A percentile compares a stretch with the other conserved stretches of the same genome.
Evolutionary conservation across 495 filamentous ascomycete species (phyloP).

Genomic region (Penicillium coprophilum): DNA sequence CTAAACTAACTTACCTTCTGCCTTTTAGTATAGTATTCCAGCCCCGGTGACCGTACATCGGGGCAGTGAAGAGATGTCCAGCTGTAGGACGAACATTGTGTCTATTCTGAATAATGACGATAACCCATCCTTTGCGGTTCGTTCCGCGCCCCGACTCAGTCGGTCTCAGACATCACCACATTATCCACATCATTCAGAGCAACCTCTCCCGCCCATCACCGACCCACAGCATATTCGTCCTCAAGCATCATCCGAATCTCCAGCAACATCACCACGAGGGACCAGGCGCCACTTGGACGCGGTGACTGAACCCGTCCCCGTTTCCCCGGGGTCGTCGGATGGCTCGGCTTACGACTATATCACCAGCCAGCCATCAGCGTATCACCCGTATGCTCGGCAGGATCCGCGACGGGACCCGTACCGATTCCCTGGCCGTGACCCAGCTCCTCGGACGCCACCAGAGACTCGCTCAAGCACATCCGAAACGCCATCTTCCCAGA

Average conservation of each 20-base stretch:
- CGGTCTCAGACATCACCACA: conserved; percentile 33
- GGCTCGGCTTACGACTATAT: conserved; percentile 42
- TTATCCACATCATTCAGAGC: conserved; percentile 29
- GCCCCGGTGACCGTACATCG: conserved; percentile 21
- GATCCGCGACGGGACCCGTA: conserved; percentile 21
- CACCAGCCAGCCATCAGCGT: conserved; percentile 29
- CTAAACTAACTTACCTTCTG: conserved; percentile 16
- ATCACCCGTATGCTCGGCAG: conserved; percentile 32
- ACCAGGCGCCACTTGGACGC: conserved; percentile 31
- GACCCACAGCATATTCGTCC: conserved; percentile 25
- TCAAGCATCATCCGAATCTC: conserved; percentile 30
- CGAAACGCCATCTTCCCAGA: conserved; percentile 29
- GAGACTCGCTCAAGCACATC: conserved; percentile 32
- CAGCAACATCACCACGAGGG: conserved; percentile 28
- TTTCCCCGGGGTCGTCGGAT: conserved; percentile 39
- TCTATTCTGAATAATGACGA: conserved; percentile 54
- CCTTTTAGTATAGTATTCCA: conserved; percentile 26
- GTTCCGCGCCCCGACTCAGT: conserved; percentile 39
- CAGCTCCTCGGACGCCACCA: conserved; percentile 26
- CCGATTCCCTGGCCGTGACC: conserved; percentile 21
- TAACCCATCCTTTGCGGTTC: conserved; percentile 49
- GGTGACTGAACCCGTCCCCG: conserved; percentile 31
- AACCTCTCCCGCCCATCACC: conserved; percentile 25
- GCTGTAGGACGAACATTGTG: conserved; percentile 41
- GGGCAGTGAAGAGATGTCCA: conserved; percentile 34